Conservation (phyloP, 2,329 filamentous ascomycete species). For the Xylaria polymorpha region DNA sequence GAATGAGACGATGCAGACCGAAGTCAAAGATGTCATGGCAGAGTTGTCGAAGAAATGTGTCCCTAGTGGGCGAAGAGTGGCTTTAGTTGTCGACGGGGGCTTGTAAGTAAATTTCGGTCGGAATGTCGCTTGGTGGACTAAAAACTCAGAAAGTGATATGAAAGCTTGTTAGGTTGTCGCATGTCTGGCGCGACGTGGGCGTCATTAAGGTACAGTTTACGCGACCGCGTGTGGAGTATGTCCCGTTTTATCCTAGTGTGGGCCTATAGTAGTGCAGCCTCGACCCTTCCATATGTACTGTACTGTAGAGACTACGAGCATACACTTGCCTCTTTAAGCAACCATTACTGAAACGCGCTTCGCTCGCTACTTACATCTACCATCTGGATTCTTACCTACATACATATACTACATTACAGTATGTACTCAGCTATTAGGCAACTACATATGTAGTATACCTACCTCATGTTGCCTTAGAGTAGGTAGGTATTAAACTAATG, state of each 20-base stretch:
- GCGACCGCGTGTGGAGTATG: constrained; percentile 26
- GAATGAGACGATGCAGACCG: constrained; percentile 12
- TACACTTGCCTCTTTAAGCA: background rate
- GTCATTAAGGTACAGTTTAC: constrained; percentile 38
- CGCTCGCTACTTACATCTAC: background rate
- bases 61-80: background rate
- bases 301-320: too few species aligned
- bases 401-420: too few species aligned
- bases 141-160: constrained; percentile 15
- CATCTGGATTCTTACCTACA: background rate
- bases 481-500: too few species aligned
- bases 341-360: background rate
- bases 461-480: too few species aligned
- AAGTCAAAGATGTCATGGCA: constrained; percentile 28
- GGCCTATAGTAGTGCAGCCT: background rate
- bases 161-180: constrained; percentile 31
- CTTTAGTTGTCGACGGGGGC: background rate
- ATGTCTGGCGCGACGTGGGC: constrained; percentile 39
- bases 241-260: constrained; percentile 14
- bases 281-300: too few species aligned
- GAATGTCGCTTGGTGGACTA: constrained; percentile 12
- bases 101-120: background rate
- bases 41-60: background rate
- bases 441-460: background rate
- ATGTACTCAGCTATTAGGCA: background rate